Percentiles rank a stretch among this genome's conserved stretches.
Evolutionary conservation across 495 filamentous ascomycete genomes (phyloP).

Genomic region (Polyplosphaeria fusca): DNA sequence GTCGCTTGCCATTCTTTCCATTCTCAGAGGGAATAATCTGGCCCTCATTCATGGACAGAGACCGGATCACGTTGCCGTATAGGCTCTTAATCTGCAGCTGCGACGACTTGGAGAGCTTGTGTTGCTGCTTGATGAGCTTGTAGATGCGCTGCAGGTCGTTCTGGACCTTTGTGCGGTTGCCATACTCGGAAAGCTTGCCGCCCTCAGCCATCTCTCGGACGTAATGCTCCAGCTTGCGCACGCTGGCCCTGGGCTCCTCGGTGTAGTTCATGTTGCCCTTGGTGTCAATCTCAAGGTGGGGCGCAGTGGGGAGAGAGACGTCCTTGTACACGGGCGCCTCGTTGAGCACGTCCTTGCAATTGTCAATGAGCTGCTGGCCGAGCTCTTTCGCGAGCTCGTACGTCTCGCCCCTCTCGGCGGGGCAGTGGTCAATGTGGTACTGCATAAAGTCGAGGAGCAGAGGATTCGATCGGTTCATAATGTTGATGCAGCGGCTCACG

Average conservation of each 20-base stretch:
- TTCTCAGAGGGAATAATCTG: slow-evolving; percentile 90
- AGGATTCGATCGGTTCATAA: slow-evolving; percentile 99
- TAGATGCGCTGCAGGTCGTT: slow-evolving; percentile 91
- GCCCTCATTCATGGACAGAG: slow-evolving; percentile 92
- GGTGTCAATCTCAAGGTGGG: slow-evolving; percentile 82
- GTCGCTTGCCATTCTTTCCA: slow-evolving; percentile 59
- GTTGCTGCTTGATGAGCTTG: slow-evolving; percentile 95
- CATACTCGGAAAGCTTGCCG: slow-evolving; percentile 96
- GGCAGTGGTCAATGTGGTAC: slow-evolving; percentile 99
- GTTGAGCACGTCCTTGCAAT: slow-evolving; percentile 88
- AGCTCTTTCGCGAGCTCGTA: slow-evolving; percentile 95
- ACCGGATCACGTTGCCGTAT: slow-evolving; percentile 89
- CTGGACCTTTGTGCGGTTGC: slow-evolving; percentile 96
- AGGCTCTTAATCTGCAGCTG: slow-evolving; percentile 92
- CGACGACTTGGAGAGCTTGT: slow-evolving; percentile 90
- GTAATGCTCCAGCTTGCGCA: slow-evolving; percentile 96
- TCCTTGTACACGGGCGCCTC: slow-evolving; percentile 90
- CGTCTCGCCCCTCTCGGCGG: slow-evolving; percentile 92
- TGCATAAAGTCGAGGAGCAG: slow-evolving; percentile 98
- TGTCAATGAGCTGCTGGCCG: slow-evolving; percentile 92
- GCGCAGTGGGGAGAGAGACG: slow-evolving; percentile 85
- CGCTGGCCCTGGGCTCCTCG: slow-evolving; percentile 82
- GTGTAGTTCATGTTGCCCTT: slow-evolving; percentile 86
- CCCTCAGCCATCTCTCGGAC: slow-evolving; percentile 98
- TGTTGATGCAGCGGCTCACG: slow-evolving; percentile 94